Evolutionary conservation across 139 green algal genomes (phyloP).

Genomic region (Chlamydomonas asymmetrica): DNA sequence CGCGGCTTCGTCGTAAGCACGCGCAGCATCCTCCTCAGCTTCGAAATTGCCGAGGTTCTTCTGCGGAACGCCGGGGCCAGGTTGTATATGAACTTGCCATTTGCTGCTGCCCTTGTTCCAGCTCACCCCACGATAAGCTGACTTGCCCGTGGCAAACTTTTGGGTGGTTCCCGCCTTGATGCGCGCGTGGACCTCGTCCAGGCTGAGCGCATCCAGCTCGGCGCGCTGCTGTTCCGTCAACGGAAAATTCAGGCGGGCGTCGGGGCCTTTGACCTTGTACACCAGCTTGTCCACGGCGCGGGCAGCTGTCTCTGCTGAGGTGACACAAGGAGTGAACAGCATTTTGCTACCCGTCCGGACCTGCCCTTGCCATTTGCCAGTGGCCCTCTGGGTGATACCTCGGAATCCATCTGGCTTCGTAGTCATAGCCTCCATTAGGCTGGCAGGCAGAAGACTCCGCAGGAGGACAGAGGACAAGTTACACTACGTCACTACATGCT

Average conservation of each 20-base stretch:
- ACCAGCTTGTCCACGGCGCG: too few species aligned
- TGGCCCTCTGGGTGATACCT: too few species aligned
- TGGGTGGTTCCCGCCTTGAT: neutral
- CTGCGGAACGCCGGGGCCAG: neutral
- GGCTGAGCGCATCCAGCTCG: conserved; percentile 5
- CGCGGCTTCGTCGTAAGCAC: conserved; percentile 20
- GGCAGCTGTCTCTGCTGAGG: too few species aligned
- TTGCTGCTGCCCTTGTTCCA: neutral
- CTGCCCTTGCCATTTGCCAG: too few species aligned
- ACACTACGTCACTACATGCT: too few species aligned
- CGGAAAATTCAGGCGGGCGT: conserved; percentile 6
- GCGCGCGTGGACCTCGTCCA: conserved; percentile 9
- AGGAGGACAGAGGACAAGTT: too few species aligned
- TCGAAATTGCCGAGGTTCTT: neutral
- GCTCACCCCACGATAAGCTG: neutral
- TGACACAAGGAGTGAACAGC: too few species aligned
- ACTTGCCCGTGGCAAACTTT: neutral
- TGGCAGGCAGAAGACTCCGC: too few species aligned
- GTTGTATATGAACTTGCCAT: neutral
- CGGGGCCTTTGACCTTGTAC: neutral
- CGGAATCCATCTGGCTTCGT: too few species aligned
- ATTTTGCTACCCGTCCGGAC: too few species aligned
- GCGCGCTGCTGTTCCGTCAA: neutral
- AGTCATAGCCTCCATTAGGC: too few species aligned
- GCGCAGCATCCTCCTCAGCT: neutral